Evolutionary conservation across 2,329 filamentous ascomycete genomes (phyloP), one percentile per base, ranked within the genome.

Genomic region (Thielaviopsis ethacetica): DNA sequence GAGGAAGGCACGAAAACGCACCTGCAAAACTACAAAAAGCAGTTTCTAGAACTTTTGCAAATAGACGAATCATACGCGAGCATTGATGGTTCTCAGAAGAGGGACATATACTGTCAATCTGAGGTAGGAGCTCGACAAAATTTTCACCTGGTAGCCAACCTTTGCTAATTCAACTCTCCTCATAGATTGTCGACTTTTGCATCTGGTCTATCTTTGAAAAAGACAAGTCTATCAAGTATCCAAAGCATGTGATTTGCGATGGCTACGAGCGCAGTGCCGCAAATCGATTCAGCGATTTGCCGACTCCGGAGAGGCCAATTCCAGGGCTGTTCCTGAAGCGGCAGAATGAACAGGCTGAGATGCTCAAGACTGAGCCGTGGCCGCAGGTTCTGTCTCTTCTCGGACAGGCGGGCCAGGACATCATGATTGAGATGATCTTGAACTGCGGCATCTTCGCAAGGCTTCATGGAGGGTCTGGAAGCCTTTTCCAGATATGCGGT

Each of bases 401-500:
- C 12, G 93, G 91, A 0, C 78, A 77, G 61, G 81, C 82, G 54
- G 88, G 88, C 2, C 86, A 94, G 62, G 76, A 76, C 24, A 83
- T 91, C 61, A 88, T 96, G 80, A 77, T 88, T 56, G 78, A 86
- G 64, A 72, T 95, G 60, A 75, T 97, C 5, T 70, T 91, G 1
- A 82, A 93, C 62, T 88, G 84, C 68, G 85, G 86, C 6, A 72
- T 97, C 5, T 98, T 93, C 66, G 65, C 80, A 13, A 71, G 78
- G 3, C 69, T 94, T 12, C 71, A 80, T 47, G 73, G 73, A 24
- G 79, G 79, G 12, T 75, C 72, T 58, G 79, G 79, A 2, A 90
- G 88, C 65, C 85, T 86, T 66, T 81, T 83, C 64, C 91, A 97
- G 68, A 68, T 95, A 30, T 89, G 85, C 67, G 91, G 91, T 82